Evolutionary conservation across 169 alveolate genomes (phyloP).

Genomic region (Blepharisma undulans): DNA sequence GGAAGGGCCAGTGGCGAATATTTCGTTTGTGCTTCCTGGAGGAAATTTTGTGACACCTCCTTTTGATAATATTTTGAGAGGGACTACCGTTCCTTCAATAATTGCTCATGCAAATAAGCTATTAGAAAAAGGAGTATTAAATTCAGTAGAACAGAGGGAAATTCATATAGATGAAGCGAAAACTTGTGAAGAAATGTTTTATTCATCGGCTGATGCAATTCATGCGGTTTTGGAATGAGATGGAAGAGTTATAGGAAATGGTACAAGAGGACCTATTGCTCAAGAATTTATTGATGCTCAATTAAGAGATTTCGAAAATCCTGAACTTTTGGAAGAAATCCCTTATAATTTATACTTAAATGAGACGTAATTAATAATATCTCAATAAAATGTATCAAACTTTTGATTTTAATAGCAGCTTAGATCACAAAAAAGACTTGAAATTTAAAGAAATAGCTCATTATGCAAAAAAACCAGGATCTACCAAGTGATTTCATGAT

Average conservation of each 20-base stretch:
- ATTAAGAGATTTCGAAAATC: not conserved
- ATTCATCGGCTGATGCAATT: slow-evolving; percentile 21
- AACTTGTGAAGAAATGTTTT: slow-evolving; percentile 27
- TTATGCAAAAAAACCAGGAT: not conserved
- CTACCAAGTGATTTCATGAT: not conserved
- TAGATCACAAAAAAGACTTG: not conserved
- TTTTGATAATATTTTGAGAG: slow-evolving; percentile 25
- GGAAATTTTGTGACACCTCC: slow-evolving; percentile 14
- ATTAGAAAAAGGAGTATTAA: not conserved
- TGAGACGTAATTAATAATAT: not conserved
- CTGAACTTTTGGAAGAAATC: not conserved
- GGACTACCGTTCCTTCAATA: slow-evolving; percentile 39
- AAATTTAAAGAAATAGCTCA: not conserved
- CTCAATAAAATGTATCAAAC: not conserved
- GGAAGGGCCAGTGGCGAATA: slow-evolving; percentile 37
- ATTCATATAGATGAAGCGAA: slow-evolving; percentile 24
- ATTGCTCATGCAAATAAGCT: not conserved
- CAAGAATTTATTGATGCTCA: not conserved
- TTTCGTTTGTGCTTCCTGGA: slow-evolving; percentile 6
- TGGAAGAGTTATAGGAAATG: not conserved
- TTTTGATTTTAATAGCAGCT: not conserved
- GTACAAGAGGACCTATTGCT: slow-evolving; percentile 1
- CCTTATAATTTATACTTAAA: not conserved
- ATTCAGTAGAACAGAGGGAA: not conserved
- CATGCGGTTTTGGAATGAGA: slow-evolving; percentile 24